Evolutionary conservation across 2,329 filamentous ascomycete species (phyloP), one percentile per base, ranked within the genome.

Genomic region (Colletotrichum musicola): DNA sequence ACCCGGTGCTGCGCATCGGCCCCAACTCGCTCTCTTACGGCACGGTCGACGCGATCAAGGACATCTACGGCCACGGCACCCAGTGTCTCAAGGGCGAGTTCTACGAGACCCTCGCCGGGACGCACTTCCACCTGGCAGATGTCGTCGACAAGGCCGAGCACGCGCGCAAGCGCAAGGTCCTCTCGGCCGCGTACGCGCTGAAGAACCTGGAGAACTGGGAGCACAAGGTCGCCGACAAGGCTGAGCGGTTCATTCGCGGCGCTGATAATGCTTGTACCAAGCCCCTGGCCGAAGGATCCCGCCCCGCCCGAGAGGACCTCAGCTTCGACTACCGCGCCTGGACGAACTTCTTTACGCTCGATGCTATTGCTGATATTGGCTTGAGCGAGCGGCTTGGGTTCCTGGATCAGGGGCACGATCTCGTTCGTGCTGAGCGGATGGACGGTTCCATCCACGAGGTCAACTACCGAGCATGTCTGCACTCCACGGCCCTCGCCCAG

Each of bases 361-460:
- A 89, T 68, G 85, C 85, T 3, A 88, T 88, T 61, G 84, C 83
- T 12, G 84, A 88, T 59, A 88, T 89, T 73, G 86, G 85, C 1
- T 77, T 88, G 0, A 82, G 79, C 1, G 81, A 86, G 60, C 79
- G 78, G n/a, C 79, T 88, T 2, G 83, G 84, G 1, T 84, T 87
- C 70, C 79, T 88, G 1, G 85, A 87, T 42, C 74, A 76, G 22
- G 86, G 85, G 1, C 75, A 82, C 60, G 85, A 87, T 66, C 73
- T 77, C 6, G 78, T 82, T 42, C 77, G 75, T 4, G 83, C 81
- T 3, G 78, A 84, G 62, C 73, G 76, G 4, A 80, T 81, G 61
- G 81, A 86, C 68, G 87, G 86, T 12, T 78, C 78, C 0, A 79
- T 80, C 1, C 83, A 83, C 70, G 71, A 84, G 25, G 80, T 81